Conservation (phyloP, 169 alveolate species). For the Amoebophrya sp. region DNA sequence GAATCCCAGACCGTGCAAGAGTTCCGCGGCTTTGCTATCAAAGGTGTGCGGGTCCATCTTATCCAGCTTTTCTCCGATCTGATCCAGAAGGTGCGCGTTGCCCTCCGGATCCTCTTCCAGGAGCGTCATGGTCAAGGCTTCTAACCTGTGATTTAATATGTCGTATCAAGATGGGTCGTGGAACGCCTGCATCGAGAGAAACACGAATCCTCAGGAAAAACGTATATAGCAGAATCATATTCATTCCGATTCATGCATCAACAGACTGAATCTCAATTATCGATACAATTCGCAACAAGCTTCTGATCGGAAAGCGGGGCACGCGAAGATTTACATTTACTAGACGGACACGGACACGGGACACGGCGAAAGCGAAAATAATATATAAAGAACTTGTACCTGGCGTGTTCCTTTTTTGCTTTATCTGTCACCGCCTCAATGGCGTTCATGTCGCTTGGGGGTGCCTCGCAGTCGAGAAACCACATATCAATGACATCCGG, state of each 20-base stretch:
- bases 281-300: no score
- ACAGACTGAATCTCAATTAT: no score
- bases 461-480: not conserved
- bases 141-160: not conserved
- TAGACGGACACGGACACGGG: no score
- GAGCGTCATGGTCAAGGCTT: constrained; percentile 42
- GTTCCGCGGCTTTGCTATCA: constrained; percentile 40
- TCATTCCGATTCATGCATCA: no score
- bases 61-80: constrained; percentile 47
- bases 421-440: not conserved
- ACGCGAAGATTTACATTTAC: no score
- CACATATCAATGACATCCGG: constrained; percentile 44
- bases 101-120: constrained; percentile 47
- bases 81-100: constrained; percentile 43
- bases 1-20: constrained; percentile 85
- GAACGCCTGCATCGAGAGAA: no score
- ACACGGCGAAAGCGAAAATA: no score
- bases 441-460: not conserved
- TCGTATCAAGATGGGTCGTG: no score
- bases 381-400: not conserved
- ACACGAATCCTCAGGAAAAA: no score
- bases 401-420: not conserved
- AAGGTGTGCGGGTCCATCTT: constrained; percentile 50
- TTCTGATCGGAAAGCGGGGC: no score
- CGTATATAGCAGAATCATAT: no score